phyloP scores from a whole-genome alignment of 495 filamentous ascomycete genomes.

The Trichocladium antarcticum region DNA sequence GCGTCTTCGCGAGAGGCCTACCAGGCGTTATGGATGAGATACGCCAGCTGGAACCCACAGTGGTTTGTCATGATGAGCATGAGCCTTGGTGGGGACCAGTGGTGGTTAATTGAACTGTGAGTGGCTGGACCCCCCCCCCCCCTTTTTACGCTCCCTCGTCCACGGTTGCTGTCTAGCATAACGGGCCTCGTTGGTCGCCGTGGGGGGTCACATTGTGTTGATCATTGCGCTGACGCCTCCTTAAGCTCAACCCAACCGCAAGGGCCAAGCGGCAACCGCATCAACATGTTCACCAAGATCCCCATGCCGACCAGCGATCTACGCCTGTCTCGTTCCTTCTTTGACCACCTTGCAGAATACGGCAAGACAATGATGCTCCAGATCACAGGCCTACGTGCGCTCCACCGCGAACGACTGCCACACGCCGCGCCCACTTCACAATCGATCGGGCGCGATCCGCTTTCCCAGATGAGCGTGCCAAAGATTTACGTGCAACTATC shows the following conservation, averaged over 20 bases:
- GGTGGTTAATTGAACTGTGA: constrained; percentile 61
- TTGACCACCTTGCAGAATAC: constrained; percentile 31
- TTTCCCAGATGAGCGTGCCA: constrained; percentile 32
- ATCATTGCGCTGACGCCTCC: constrained; percentile 10
- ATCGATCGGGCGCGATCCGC: constrained; percentile 17
- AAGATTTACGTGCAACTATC: constrained; percentile 35
- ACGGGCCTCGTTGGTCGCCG: too few species aligned
- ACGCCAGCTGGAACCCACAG: constrained; percentile 47
- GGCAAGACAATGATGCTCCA: constrained; percentile 34
- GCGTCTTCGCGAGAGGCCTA: constrained; percentile 35
- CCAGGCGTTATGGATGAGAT: constrained; percentile 53
- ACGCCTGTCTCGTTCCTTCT: constrained; percentile 29
- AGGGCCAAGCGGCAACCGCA: constrained; percentile 12
- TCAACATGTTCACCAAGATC: constrained; percentile 27
- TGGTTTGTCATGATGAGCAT: constrained; percentile 61
- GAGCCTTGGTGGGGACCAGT: constrained; percentile 61
- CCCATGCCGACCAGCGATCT: constrained; percentile 28
- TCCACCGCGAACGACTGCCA: constrained; percentile 28
- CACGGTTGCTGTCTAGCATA: too few species aligned
- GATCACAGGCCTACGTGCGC: constrained; percentile 33
- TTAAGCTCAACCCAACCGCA: constrained; percentile 10
- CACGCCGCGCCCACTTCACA: constrained; percentile 21
- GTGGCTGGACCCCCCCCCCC: constrained; percentile 11
- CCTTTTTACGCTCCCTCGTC: constrained; percentile 10
- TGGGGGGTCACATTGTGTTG: neutral